Evolutionary conservation across 2,329 filamentous ascomycete genomes (phyloP).

Genomic region (Botryotinia convoluta): DNA sequence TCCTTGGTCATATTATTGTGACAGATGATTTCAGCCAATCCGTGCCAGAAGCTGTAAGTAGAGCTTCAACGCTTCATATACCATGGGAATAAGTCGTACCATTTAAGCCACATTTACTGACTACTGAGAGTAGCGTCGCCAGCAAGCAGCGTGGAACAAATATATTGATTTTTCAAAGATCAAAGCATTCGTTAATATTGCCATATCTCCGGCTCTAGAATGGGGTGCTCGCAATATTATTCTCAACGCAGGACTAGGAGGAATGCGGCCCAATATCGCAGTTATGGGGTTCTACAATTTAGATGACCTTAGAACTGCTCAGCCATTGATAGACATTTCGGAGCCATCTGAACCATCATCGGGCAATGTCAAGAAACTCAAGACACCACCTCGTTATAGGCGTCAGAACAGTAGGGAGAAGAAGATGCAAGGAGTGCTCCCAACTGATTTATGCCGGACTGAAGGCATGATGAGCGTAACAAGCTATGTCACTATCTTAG

Average conservation of each 20-base stretch:
- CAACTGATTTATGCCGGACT: conserved; percentile 66
- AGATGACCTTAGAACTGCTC: conserved; percentile 66
- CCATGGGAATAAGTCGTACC: neutral
- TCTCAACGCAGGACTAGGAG: conserved; percentile 75
- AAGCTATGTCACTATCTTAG: conserved; percentile 78
- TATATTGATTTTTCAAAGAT: conserved; percentile 84
- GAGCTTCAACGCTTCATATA: neutral
- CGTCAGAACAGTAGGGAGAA: conserved; percentile 56
- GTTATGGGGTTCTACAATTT: conserved; percentile 79
- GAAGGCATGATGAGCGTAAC: conserved; percentile 67
- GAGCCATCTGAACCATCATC: conserved; percentile 43
- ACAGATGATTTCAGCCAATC: conserved; percentile 76
- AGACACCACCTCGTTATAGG: conserved; percentile 34
- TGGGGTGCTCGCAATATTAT: conserved; percentile 86
- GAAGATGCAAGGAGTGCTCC: conserved; percentile 57
- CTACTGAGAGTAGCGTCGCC: conserved; percentile 50
- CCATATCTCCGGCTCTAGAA: conserved; percentile 76
- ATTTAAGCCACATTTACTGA: neutral
- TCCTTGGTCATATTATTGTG: conserved; percentile 84
- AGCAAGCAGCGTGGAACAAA: conserved; percentile 76
- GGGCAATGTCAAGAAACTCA: conserved; percentile 7
- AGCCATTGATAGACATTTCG: conserved; percentile 56
- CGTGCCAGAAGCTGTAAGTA: conserved; percentile 64
- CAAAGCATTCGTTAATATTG: conserved; percentile 85
- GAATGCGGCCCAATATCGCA: conserved; percentile 87